Evolutionary conservation across 495 filamentous ascomycete species (phyloP).

Genomic region (Geoglossum glabrum): DNA sequence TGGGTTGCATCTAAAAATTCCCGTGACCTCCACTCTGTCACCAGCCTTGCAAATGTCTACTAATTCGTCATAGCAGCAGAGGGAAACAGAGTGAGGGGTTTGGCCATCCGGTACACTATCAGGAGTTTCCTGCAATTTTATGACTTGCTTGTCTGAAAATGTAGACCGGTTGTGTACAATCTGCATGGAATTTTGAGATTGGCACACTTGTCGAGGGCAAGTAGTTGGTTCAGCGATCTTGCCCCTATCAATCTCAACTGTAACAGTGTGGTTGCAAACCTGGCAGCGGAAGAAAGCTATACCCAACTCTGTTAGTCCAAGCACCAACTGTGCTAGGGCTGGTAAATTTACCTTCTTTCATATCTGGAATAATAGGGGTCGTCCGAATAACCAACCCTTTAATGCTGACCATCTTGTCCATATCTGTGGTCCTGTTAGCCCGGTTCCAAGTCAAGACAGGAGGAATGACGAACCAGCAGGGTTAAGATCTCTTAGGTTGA

Average conservation of each 20-base stretch:
- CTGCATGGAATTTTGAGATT: conserved; percentile 85
- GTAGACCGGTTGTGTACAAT: conserved; percentile 89
- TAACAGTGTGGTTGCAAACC: conserved; percentile 74
- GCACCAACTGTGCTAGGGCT: background rate
- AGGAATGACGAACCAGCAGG: conserved; percentile 40
- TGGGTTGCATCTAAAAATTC: conserved; percentile 85
- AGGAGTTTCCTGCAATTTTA: conserved; percentile 95
- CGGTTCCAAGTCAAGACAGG: background rate
- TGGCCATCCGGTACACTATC: conserved; percentile 88
- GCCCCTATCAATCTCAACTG: conserved; percentile 81
- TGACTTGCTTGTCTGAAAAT: conserved; percentile 95
- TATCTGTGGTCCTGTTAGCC: conserved; percentile 32
- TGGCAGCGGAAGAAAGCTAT: conserved; percentile 84
- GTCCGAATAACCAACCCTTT: conserved; percentile 94
- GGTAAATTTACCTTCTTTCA: conserved; percentile 51
- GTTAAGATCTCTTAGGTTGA: conserved; percentile 91
- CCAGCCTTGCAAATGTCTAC: conserved; percentile 96
- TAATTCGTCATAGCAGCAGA: conserved; percentile 91
- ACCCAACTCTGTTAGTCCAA: background rate
- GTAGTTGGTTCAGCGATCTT: conserved; percentile 86
- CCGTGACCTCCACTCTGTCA: conserved; percentile 88
- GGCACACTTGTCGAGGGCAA: conserved; percentile 72
- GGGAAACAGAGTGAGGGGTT: conserved; percentile 91
- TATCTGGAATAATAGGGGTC: conserved; percentile 91
- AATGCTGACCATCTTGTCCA: conserved; percentile 90